Evolutionary conservation across 31 red algal genomes (phyloP), one percentile per base, ranked within the genome.

Genomic region (Odonthalia washingtoniensis): DNA sequence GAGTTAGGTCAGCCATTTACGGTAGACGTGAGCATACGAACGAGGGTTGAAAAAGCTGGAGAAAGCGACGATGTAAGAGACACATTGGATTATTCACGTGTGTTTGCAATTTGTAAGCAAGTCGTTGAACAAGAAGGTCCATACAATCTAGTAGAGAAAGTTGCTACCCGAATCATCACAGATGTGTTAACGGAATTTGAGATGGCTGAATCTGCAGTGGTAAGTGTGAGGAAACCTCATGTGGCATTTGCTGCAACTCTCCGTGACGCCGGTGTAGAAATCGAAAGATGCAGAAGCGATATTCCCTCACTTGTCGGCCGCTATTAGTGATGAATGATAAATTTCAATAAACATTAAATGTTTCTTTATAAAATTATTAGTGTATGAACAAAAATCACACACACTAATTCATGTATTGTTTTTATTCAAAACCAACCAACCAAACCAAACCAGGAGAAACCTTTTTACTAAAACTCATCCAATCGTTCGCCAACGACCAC

Each of bases 191-290:
- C 1, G 17, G 24, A 63, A 28, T 41, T 82, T 52, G 65, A 43
- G 5, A 45, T 28, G 4, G 94, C 80, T n/a, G 38, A 61, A 21
- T 26, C 32, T 21, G 87, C 93, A 74, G 60, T 85, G 39, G 94
- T 96, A 57, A 53, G 85, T 37, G 86, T 96, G n/a, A 85, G 34
- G 40, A 96, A 96, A 63, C 94, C 94, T 40, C 82, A 89, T 46
- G 94, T 93, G 27, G 90, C 94, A 3, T 64, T 96, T 63, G 77
- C 81, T 31, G 90, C 88, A 24, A 80, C 83, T 34, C 64, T 92
- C 6, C 87, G 85, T 75, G 80, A 65, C 9, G 64, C 92, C 45
- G 94, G 94, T 66, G 89, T 92, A 37, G 94, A 96, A 68, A 91
- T 96, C 30, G 75, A 46, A 14, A 77, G 94, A 16, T 27, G 28